Evolutionary conservation across 257 asterid genomes (phyloP).

Genomic region (Penstemon newberryi): DNA sequence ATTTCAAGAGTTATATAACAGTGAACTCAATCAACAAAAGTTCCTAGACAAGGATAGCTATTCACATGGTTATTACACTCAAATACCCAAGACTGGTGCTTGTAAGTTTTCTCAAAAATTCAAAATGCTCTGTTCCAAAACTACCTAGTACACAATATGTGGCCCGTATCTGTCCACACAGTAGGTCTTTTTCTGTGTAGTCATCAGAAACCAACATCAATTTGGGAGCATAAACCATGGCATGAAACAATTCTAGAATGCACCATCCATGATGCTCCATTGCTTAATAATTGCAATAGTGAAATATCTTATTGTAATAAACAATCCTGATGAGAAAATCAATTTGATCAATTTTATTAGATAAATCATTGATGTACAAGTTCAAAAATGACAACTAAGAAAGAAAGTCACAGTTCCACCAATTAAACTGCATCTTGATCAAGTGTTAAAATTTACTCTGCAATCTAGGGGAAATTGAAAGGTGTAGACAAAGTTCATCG

Average conservation of each 20-base stretch:
- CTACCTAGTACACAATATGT: conserved; percentile 31
- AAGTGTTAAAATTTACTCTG: conserved; percentile 6
- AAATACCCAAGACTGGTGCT: neutral
- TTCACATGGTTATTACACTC: conserved; percentile 21
- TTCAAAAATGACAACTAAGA: conserved; percentile 14
- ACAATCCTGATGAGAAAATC: conserved; percentile 2
- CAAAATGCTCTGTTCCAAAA: conserved; percentile 18
- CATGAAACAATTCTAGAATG: conserved; percentile 52
- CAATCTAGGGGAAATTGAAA: neutral
- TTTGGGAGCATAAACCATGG: conserved; percentile 83
- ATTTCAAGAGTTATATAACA: neutral
- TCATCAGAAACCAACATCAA: conserved; percentile 88
- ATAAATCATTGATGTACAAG: conserved; percentile 13
- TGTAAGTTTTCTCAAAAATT: neutral
- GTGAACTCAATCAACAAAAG: conserved; percentile 13
- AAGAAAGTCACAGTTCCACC: conserved; percentile 13
- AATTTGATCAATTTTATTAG: conserved; percentile 4
- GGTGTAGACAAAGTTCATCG: neutral
- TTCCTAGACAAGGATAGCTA: conserved; percentile 5
- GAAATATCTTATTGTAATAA: conserved; percentile 2
- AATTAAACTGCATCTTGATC: conserved; percentile 21
- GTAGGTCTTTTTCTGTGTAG: conserved; percentile 72
- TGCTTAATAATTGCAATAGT: conserved; percentile 18
- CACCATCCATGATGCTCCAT: conserved; percentile 65
- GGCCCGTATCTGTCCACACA: conserved; percentile 99